Evolutionary conservation across 1,284 basidiomycete species (phyloP).

Genomic region (Vanrija pseudolonga): DNA sequence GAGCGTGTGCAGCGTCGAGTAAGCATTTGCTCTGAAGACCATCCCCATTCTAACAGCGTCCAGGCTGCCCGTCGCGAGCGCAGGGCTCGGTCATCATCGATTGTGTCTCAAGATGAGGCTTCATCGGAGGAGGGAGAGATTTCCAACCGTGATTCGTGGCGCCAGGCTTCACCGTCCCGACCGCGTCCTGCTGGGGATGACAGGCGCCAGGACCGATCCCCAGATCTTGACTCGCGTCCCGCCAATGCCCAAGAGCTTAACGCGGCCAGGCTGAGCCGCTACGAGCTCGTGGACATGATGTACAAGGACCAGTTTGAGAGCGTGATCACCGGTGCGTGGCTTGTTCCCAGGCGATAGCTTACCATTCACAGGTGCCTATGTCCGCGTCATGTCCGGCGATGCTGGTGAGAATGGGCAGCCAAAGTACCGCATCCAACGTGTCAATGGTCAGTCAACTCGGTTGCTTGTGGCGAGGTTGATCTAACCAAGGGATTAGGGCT

Average conservation of each 20-base stretch:
- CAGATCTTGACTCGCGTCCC: slow-evolving; percentile 60
- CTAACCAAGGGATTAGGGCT: not conserved
- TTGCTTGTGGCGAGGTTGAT: too few species aligned
- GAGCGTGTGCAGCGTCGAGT: slow-evolving; percentile 35
- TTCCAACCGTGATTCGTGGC: slow-evolving; percentile 61
- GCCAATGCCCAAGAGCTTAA: slow-evolving; percentile 62
- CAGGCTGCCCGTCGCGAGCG: slow-evolving; percentile 52
- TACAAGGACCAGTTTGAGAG: slow-evolving; percentile 31
- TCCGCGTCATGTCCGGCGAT: slow-evolving; percentile 63
- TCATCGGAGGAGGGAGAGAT: slow-evolving; percentile 63
- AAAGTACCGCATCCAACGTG: slow-evolving; percentile 64
- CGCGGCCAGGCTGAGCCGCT: slow-evolving; percentile 73
- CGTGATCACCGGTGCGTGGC: slow-evolving; percentile 24
- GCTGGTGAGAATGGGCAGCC: slow-evolving; percentile 55
- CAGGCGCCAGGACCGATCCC: slow-evolving; percentile 64
- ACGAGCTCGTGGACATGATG: slow-evolving; percentile 59
- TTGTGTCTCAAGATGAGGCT: slow-evolving; percentile 22
- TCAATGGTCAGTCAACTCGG: not conserved
- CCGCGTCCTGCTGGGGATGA: slow-evolving; percentile 28
- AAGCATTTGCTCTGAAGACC: not conserved
- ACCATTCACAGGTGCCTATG: slow-evolving; percentile 62
- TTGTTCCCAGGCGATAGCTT: not conserved
- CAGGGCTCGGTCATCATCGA: slow-evolving; percentile 51
- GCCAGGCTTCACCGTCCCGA: slow-evolving; percentile 18
- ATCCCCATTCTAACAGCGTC: slow-evolving; percentile 32